Conservation (phyloP, 768 basidiomycete species). For the Amanita molliuscula region DNA sequence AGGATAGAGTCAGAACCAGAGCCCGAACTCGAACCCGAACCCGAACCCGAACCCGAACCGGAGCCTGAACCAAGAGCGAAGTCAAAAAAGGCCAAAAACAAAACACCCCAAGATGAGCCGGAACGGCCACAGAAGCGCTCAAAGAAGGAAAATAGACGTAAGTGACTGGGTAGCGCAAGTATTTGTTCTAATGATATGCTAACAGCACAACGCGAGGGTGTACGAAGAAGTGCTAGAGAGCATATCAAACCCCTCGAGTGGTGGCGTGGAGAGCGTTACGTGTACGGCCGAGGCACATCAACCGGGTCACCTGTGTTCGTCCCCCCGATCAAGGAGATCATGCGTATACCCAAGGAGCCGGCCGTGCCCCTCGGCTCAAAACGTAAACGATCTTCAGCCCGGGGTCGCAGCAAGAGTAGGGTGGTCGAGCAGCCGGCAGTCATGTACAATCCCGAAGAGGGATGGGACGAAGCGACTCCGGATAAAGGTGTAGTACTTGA, state of each 20-base stretch:
- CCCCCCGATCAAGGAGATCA: constrained; percentile 62
- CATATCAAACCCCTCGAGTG: constrained; percentile 72
- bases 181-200: background rate
- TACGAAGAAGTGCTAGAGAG: constrained; percentile 63
- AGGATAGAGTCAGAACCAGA: background rate
- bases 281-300: constrained; percentile 50
- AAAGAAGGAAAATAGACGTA: constrained; percentile 34
- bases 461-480: constrained; percentile 79
- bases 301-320: constrained; percentile 33
- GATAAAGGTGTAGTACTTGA: constrained; percentile 59
- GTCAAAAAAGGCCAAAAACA: constrained; percentile 25
- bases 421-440: constrained; percentile 28
- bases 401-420: constrained; percentile 49
- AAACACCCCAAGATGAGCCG: constrained; percentile 14
- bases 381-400: constrained; percentile 22
- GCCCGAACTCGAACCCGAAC: constrained; percentile 16
- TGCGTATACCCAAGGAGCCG: constrained; percentile 36
- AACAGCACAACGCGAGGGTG: constrained; percentile 34
- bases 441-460: constrained; percentile 48
- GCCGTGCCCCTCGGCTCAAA: constrained; percentile 22
- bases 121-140: constrained; percentile 15
- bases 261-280: constrained; percentile 89
- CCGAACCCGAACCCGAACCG: constrained; percentile 19
- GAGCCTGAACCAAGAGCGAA: constrained; percentile 19
- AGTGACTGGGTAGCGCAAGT: background rate